Conservation (phyloP, 1,284 basidiomycete genomes). For the Chiua sp. region DNA sequence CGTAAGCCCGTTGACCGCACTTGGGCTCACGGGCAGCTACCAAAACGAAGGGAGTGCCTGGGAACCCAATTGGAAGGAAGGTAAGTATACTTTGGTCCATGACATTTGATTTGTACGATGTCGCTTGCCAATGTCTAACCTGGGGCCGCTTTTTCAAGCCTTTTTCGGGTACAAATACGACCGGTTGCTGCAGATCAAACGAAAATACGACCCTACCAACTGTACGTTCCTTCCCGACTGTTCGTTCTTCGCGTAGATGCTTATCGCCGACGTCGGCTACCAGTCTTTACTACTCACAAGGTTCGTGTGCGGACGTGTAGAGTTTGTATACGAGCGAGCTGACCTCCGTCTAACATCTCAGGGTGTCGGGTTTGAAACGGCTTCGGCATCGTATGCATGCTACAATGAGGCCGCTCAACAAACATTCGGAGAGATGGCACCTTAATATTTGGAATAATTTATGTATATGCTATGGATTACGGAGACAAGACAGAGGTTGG, state of each 20-base stretch:
- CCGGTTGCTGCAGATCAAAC: conserved; percentile 25
- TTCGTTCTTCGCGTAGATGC: background rate
- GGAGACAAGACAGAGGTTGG: too few relatives aligned
- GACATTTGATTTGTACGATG: background rate
- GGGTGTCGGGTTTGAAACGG: too few relatives aligned
- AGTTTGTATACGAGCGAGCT: too few relatives aligned
- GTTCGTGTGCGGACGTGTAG: background rate
- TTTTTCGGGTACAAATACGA: conserved; percentile 34
- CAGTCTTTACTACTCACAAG: background rate
- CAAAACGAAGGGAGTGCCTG: conserved; percentile 30
- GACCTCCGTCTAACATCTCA: too few relatives aligned
- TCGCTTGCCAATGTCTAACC: too few relatives aligned
- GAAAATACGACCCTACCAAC: conserved; percentile 30
- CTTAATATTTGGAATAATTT: too few relatives aligned
- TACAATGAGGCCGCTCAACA: too few relatives aligned
- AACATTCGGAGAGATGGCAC: too few relatives aligned
- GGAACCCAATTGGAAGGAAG: conserved; percentile 26
- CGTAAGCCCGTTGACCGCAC: conserved; percentile 13
- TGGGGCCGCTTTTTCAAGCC: conserved; percentile 7
- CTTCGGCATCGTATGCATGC: too few relatives aligned
- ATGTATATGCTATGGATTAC: too few relatives aligned
- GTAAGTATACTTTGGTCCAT: conserved; percentile 2
- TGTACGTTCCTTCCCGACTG: conserved; percentile 10
- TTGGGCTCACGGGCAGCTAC: conserved; percentile 28
- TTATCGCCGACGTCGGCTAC: background rate